Percentiles rank a stretch among this genome's conserved stretches.
Conservation (phyloP, 352 stramenopile species). For the Globisporangium camurandrum region DNA sequence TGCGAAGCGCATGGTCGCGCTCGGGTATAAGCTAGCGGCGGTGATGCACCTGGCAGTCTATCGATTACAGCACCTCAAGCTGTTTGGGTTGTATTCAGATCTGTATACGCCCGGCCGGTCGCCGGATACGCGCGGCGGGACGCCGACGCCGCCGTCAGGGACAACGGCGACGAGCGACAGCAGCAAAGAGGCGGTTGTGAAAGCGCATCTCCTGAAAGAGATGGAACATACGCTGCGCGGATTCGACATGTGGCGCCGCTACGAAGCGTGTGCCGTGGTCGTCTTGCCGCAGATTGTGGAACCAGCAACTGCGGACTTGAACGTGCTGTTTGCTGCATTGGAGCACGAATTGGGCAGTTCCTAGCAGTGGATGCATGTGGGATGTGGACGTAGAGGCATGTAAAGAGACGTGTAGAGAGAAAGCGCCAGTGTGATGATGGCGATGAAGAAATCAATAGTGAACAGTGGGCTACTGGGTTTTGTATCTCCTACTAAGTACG, state of each 20-base stretch:
- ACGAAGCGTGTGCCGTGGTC: conserved; percentile 55
- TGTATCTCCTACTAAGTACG: too few relatives aligned
- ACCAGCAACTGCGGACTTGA: conserved; percentile 55
- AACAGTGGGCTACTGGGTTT: too few relatives aligned
- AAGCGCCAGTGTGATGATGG: too few relatives aligned
- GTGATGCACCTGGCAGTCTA: conserved; percentile 78
- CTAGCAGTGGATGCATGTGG: too few relatives aligned
- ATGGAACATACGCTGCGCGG: conserved; percentile 81
- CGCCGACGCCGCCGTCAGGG: conserved; percentile 51
- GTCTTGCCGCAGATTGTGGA: conserved; percentile 76
- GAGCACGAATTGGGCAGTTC: conserved; percentile 38
- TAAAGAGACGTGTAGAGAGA: too few relatives aligned
- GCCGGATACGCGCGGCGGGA: conserved; percentile 61
- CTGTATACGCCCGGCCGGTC: conserved; percentile 70
- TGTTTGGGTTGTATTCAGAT: conserved; percentile 76
- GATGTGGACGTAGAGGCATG: too few relatives aligned
- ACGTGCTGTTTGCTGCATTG: conserved; percentile 69
- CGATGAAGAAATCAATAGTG: too few relatives aligned
- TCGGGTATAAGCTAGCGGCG: conserved; percentile 78
- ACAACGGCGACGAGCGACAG: conserved; percentile 32
- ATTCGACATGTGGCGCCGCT: conserved; percentile 85
- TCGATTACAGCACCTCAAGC: conserved; percentile 72
- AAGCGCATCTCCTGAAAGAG: conserved; percentile 68
- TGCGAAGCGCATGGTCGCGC: conserved; percentile 50
- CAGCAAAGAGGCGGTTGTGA: conserved; percentile 60